Evolutionary conservation across 345 rosid genomes (phyloP), one percentile per base, ranked within the genome.

Genomic region (Salix purpurea): DNA sequence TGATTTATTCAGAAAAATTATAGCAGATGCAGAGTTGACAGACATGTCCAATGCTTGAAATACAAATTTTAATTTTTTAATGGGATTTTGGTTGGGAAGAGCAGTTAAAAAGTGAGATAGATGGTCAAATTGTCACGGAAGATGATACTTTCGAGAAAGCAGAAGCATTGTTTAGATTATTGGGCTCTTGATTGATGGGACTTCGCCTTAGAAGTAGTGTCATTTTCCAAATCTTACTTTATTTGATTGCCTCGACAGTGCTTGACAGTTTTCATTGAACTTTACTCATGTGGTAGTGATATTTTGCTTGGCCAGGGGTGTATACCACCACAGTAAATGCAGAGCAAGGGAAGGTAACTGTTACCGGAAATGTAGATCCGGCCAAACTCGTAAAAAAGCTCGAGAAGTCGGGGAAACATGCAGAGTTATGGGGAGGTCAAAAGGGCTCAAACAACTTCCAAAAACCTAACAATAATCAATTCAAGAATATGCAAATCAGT

Each of bases 331-430:
- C 75, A 58, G 85, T 95, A 76, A 90, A 92, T 84, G 88, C 90
- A 71, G 98, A 94, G 83, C 97, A 88, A 37, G 98, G 98, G 74
- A 92, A 75, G 81, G 93, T 96, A 32, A 92, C 90, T 23, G 99
- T 96, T 39, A 84, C 88, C 4, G 99, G 99, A 28, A 86, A 94
- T 82, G 91, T 91, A 24, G 94, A 91, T 83, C 97, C 97, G 21
- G 81, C 81, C 7, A 69, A 82, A 30, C 91, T 96, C 5, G 83
- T 96, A 46, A 89, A 81, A 88, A 92, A 94, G 87, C 94, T 96
- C 6, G 86, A 80, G 81, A 94, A 94, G 74, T 85, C 94, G 15
- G 99, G 99, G 36, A 96, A 93, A 80, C 93, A 90, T 77, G 99
- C 97, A 21, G 97, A 94, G 88, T 72, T 91, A 40, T 81, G 91